Evolutionary conservation across 78 protist genomes (phyloP).

Genomic region (Salpingoeca rosetta): DNA sequence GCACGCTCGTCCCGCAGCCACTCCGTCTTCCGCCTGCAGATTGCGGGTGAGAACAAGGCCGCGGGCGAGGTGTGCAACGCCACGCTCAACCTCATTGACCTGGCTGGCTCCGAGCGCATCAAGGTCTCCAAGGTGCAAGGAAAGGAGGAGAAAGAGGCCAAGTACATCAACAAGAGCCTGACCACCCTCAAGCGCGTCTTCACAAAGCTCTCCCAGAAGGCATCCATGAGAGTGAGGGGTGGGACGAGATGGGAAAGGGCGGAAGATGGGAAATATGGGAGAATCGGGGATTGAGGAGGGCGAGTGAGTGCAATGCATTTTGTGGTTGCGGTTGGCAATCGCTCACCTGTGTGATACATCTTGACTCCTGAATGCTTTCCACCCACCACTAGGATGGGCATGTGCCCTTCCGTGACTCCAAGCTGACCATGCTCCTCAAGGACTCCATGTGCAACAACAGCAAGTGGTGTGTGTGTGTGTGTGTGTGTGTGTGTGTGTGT

Average conservation of each 20-base stretch:
- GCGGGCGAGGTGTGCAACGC: conserved; percentile 14
- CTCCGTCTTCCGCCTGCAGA: conserved; percentile 4
- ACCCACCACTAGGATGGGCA: conserved; percentile 26
- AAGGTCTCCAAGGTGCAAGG: conserved; percentile 19
- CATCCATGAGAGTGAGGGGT: too few relatives aligned
- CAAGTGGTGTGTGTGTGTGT: too few relatives aligned
- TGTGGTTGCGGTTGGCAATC: too few relatives aligned
- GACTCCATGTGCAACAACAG: conserved; percentile 24
- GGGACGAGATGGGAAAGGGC: too few relatives aligned
- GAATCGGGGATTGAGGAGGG: too few relatives aligned
- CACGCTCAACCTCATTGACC: conserved; percentile 46
- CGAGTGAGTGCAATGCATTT: too few relatives aligned
- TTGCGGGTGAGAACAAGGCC: not conserved
- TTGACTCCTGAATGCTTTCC: too few relatives aligned
- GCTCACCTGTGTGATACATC: too few relatives aligned
- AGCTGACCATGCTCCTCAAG: conserved; percentile 56
- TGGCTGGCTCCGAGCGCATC: conserved; percentile 73
- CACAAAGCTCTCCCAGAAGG: conserved; percentile 49
- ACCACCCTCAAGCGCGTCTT: conserved; percentile 68
- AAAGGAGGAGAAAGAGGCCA: conserved; percentile 68
- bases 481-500: too few relatives aligned
- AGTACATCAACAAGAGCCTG: conserved; percentile 75
- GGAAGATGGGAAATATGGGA: too few relatives aligned
- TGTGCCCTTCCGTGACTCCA: conserved; percentile 50
- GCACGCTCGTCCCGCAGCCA: conserved; percentile 48